Evolutionary conservation across 164 flowering plant species (phyloP).

Genomic region (Amborella trichopoda): DNA sequence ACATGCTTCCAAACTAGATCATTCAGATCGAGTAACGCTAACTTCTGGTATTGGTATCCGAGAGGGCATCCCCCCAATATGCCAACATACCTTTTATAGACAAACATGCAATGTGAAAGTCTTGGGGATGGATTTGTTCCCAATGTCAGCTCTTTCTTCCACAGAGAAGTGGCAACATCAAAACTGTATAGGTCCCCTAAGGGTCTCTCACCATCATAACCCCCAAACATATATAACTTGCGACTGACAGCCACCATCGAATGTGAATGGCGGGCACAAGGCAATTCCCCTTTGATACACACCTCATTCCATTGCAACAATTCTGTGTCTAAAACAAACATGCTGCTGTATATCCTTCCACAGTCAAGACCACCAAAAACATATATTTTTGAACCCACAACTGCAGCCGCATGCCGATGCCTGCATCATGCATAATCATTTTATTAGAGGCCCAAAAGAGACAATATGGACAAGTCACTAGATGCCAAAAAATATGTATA

Average conservation of each 20-base stretch:
- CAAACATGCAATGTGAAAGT: constrained; percentile 89
- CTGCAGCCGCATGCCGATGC: constrained; percentile 97
- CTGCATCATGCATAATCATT: constrained; percentile 22
- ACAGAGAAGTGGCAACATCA: constrained; percentile 30
- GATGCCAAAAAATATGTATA: not conserved
- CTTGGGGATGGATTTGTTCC: constrained; percentile 66
- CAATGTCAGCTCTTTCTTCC: constrained; percentile 48
- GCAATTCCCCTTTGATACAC: constrained; percentile 38
- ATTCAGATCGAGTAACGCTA: constrained; percentile 54
- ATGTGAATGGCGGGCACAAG: constrained; percentile 89
- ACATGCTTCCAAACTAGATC: constrained; percentile 50
- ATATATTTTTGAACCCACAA: constrained; percentile 54
- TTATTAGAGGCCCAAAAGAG: not conserved
- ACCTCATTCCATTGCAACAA: constrained; percentile 53
- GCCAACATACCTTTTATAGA: constrained; percentile 57
- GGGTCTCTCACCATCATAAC: constrained; percentile 60
- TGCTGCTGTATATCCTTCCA: constrained; percentile 41
- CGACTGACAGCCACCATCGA: constrained; percentile 54
- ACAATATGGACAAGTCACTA: not conserved
- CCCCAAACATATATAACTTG: constrained; percentile 71
- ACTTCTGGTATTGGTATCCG: constrained; percentile 41
- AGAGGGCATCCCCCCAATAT: constrained; percentile 90
- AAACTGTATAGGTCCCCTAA: constrained; percentile 75
- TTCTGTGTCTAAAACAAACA: constrained; percentile 51
- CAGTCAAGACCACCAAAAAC: constrained; percentile 75